Base-by-base conservation (phyloP, 2,329 filamentous ascomycete species). In the Xylariaceae sp. region DNA sequence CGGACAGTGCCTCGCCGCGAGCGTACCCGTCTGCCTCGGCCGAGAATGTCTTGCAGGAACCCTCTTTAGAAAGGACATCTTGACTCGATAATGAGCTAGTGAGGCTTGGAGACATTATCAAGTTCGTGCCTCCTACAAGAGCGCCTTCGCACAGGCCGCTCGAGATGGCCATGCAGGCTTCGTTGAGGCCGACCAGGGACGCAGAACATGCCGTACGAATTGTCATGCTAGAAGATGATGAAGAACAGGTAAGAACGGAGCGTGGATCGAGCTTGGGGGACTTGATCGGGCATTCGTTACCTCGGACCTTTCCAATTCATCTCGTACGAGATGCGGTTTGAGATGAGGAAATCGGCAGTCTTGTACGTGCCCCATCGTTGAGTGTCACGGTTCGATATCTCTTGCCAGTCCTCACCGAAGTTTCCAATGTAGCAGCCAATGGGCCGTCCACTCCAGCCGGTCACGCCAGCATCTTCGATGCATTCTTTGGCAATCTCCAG, bases 1-100 rank as follows among this genome's bases (percentile, higher is more conserved):
- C 57, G 2, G 53, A 64, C 11, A 68, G 50, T 4, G 67, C 73
- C 44, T 78, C 74, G 2, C 67, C 73, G 5, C 71, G 61, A 0
- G 60, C 69, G 40, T 74, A 77, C 0, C 74, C 74, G 37, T 72
- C 60, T 0, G 69, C 73, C 6, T 57, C 51, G 2, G 60, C 55
- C 33, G 36, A 24, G 41, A 69, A 72, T 2, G 57, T 57, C 34
- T 59, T 53, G 31, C 54, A 53, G 18, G 57, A 43, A 18, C 42
- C 51, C 9, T 38, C 38, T 12, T 40, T 54, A n/a, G n/a, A n/a
- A n/a, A n/a, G n/a, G n/a, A n/a, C n/a, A n/a, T n/a, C n/a, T n/a
- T n/a, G n/a, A n/a, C n/a, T n/a, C n/a, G n/a, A n/a, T n/a, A n/a
- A n/a, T n/a, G n/a, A n/a, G n/a, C n/a, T n/a, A n/a, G n/a, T n/a